Conservation (phyloP, 2,329 filamentous ascomycete genomes). For the Cladorrhinum sp. region DNA sequence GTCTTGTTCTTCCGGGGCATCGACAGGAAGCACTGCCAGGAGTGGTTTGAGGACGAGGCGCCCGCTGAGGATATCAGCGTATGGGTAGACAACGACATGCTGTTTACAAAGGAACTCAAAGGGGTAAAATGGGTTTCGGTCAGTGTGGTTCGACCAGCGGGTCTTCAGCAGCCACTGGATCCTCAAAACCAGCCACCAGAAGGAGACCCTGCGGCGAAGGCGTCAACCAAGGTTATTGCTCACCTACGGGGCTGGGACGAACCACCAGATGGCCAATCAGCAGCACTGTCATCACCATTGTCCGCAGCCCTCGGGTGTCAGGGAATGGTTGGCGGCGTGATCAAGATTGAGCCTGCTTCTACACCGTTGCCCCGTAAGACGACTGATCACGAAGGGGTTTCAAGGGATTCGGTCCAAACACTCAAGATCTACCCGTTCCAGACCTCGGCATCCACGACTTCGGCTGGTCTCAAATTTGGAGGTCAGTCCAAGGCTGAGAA, state of each 20-base stretch:
- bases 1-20: constrained; percentile 77
- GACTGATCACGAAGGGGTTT: constrained; percentile 27
- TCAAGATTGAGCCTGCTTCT: constrained; percentile 82
- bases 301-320: constrained; percentile 70
- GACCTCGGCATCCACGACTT: constrained; percentile 50
- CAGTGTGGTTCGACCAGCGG: constrained; percentile 81
- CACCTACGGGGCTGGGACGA: constrained; percentile 77
- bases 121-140: constrained; percentile 76
- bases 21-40: constrained; percentile 63
- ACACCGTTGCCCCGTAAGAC: constrained; percentile 64
- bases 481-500: constrained; percentile 81
- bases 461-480: constrained; percentile 75
- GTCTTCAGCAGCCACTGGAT: constrained; percentile 68
- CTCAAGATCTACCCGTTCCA: constrained; percentile 82
- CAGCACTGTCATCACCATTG: constrained; percentile 73
- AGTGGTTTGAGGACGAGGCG: constrained; percentile 74
- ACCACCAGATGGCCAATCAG: constrained; percentile 76
- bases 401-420: constrained; percentile 47
- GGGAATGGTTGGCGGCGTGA: constrained; percentile 77
- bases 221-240: constrained; percentile 69
- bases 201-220: constrained; percentile 56
- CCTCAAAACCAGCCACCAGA: constrained; percentile 66
- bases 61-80: constrained; percentile 62
- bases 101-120: constrained; percentile 68
- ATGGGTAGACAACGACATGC: constrained; percentile 79